Evolutionary conservation across 208 protist genomes (phyloP).

Genomic region (Willaertia magna): DNA sequence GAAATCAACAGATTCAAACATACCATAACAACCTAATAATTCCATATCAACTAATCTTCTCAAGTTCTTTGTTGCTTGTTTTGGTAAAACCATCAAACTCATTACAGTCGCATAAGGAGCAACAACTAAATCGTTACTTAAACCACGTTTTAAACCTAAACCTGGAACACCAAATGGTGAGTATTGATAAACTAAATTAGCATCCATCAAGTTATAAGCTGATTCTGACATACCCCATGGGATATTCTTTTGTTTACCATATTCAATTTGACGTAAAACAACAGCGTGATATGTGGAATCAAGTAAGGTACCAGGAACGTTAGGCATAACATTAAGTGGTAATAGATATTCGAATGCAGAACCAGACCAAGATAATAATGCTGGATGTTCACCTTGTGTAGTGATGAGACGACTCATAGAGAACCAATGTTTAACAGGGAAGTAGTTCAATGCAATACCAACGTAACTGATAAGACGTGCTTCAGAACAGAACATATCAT

Average conservation of each 20-base stretch:
- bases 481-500: conserved; percentile 1
- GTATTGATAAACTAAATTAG: conserved; percentile 2
- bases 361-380: conserved; percentile 4
- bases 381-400: background rate
- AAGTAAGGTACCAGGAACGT: background rate
- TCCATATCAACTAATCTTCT: background rate
- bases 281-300: background rate
- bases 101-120: background rate
- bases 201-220: conserved; percentile 8
- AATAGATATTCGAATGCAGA: background rate
- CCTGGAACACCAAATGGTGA: conserved; percentile 8
- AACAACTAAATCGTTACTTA: background rate
- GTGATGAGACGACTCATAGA: background rate
- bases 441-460: background rate
- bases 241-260: conserved; percentile 10
- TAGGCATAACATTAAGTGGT: background rate
- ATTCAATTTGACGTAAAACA: conserved; percentile 4
- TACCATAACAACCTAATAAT: background rate
- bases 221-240: background rate
- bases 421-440: conserved; percentile 10
- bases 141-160: conserved; percentile 1
- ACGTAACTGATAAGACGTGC: conserved; percentile 1
- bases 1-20: conserved; percentile 7
- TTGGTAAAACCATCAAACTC: background rate
- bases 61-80: background rate